Percentiles rank a stretch among this genome's conserved stretches.
phyloP scores from a whole-genome alignment of 192 early-diverging fungal species.

The Thamnidium elegans region DNA sequence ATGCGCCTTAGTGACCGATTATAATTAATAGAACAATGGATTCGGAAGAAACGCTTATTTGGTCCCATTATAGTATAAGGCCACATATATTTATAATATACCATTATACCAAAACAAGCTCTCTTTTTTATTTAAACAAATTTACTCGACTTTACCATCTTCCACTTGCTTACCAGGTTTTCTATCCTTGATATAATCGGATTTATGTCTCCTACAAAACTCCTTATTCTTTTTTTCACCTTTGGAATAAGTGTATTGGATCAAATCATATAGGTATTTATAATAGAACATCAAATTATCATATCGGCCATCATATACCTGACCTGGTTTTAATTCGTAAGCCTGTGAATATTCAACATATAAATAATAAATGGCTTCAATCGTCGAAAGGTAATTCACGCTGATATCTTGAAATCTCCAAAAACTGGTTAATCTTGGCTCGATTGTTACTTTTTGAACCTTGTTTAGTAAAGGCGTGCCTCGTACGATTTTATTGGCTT shows the following conservation, averaged over 20 bases:
- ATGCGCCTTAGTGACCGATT: too few species aligned
- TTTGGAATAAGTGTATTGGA: constrained; percentile 76
- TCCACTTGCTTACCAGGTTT: too few species aligned
- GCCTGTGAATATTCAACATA: constrained; percentile 74
- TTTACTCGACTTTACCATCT: too few species aligned
- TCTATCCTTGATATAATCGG: constrained; percentile 47
- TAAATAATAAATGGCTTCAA: constrained; percentile 95
- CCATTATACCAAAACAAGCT: too few species aligned
- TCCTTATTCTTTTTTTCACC: constrained; percentile 8
- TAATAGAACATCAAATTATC: constrained; percentile 92
- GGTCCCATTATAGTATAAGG: too few species aligned
- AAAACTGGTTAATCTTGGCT: constrained; percentile 76
- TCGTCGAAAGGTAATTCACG: constrained; percentile 80
- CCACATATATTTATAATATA: too few species aligned
- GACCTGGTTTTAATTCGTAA: constrained; percentile 32
- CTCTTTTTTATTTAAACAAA: too few species aligned
- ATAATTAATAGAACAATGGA: too few species aligned
- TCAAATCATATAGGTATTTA: constrained; percentile 84
- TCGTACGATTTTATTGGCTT: constrained; percentile 66
- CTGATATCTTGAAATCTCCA: constrained; percentile 87
- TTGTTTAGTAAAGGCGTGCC: constrained; percentile 42
- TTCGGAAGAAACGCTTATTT: too few species aligned
- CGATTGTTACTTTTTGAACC: constrained; percentile 63
- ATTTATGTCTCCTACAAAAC: constrained; percentile 5
- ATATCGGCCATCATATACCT: constrained; percentile 70